phyloP scores from a whole-genome alignment of 2,329 filamentous ascomycete species.

The Aspergillus sp. region DNA sequence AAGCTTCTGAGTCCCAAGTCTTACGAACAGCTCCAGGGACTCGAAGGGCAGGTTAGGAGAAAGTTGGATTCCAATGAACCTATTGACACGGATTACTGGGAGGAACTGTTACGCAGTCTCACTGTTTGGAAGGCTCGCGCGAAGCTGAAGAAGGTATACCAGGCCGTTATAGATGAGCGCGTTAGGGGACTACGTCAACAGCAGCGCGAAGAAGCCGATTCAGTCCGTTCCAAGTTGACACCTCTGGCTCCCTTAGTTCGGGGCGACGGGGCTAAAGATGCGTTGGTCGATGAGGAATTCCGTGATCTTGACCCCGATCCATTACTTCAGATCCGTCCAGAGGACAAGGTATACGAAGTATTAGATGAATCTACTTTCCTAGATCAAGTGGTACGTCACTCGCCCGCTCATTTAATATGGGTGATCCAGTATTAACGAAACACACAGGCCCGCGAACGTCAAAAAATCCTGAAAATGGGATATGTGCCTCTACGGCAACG shows the following conservation, averaged over 20 bases:
- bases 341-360: slow-evolving; percentile 62
- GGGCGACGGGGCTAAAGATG: slow-evolving; percentile 8
- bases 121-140: slow-evolving; percentile 90
- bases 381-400: slow-evolving; percentile 50
- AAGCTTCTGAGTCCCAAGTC: slow-evolving; percentile 81
- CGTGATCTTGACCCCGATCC: slow-evolving; percentile 63
- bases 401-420: background rate
- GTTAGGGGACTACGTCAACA: slow-evolving; percentile 65
- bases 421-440: slow-evolving; percentile 12
- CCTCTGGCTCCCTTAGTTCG: slow-evolving; percentile 45
- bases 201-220: slow-evolving; percentile 66
- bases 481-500: slow-evolving; percentile 63
- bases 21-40: slow-evolving; percentile 77
- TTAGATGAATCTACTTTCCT: slow-evolving; percentile 61
- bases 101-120: slow-evolving; percentile 81
- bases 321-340: slow-evolving; percentile 61
- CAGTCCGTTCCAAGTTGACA: slow-evolving; percentile 54
- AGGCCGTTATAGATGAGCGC: slow-evolving; percentile 70
- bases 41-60: slow-evolving; percentile 81
- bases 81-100: slow-evolving; percentile 97
- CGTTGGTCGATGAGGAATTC: slow-evolving; percentile 33
- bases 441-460: slow-evolving; percentile 53
- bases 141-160: slow-evolving; percentile 74
- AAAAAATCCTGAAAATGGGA: slow-evolving; percentile 63
- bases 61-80: slow-evolving; percentile 88